Evolutionary conservation across 352 stramenopile genomes (phyloP).

Genomic region (Elongisporangium prolatum): DNA sequence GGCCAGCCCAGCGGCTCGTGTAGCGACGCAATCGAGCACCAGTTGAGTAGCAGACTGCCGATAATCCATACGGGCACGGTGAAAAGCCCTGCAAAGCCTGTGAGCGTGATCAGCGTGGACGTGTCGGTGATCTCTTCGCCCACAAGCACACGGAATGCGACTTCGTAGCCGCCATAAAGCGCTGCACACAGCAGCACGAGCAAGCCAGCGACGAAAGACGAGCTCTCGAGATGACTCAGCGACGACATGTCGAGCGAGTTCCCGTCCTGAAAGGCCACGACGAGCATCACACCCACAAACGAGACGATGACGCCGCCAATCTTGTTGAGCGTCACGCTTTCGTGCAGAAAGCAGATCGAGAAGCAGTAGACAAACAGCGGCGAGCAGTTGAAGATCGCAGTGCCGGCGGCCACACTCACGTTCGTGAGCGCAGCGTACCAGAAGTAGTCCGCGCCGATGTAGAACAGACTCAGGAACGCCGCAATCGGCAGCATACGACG

Average conservation of each 20-base stretch:
- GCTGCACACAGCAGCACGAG: slow-evolving; percentile 42
- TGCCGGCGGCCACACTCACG: slow-evolving; percentile 41
- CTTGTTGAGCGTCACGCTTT: slow-evolving; percentile 32
- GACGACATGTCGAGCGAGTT: slow-evolving; percentile 16
- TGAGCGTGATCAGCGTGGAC: slow-evolving; percentile 43
- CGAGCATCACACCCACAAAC: slow-evolving; percentile 38
- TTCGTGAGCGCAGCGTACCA: slow-evolving; percentile 44
- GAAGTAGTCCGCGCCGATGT: slow-evolving; percentile 54
- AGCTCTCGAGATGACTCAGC: slow-evolving; percentile 12
- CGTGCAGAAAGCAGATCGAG: slow-evolving; percentile 50
- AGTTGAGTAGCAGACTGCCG: slow-evolving; percentile 31
- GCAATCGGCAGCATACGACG: slow-evolving; percentile 25
- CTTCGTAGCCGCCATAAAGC: slow-evolving; percentile 46
- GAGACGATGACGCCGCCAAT: slow-evolving; percentile 34
- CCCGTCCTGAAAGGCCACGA: slow-evolving; percentile 26
- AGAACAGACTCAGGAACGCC: slow-evolving; percentile 36
- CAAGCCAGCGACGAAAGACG: slow-evolving; percentile 29
- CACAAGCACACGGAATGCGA: slow-evolving; percentile 29
- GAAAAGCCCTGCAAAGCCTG: slow-evolving; percentile 35
- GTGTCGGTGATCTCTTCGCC: slow-evolving; percentile 43
- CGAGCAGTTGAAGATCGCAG: slow-evolving; percentile 54
- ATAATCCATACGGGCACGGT: slow-evolving; percentile 42
- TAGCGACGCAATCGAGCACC: slow-evolving; percentile 31
- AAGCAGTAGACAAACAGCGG: slow-evolving; percentile 70
- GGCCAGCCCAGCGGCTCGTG: slow-evolving; percentile 48